Conservation (phyloP, 805 yeast genomes). For the Jamesozyma piceae region DNA sequence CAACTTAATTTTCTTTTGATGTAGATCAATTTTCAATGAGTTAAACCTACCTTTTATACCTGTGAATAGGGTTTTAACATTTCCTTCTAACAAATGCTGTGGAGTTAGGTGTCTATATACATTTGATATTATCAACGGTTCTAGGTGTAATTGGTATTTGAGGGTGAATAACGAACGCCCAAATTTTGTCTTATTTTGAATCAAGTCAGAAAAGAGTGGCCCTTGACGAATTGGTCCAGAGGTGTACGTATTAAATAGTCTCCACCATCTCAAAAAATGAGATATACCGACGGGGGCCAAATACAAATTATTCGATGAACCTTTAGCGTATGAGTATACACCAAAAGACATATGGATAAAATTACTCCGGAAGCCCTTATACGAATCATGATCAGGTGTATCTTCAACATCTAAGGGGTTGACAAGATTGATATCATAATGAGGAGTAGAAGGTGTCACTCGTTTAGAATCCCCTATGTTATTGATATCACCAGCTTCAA, state of each 20-base stretch:
- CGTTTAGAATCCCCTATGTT: conserved; percentile 36
- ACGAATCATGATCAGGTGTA: conserved; percentile 46
- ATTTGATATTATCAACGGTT: conserved; percentile 65
- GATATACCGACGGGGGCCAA: conserved; percentile 58
- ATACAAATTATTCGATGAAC: conserved; percentile 56
- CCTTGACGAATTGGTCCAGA: conserved; percentile 75
- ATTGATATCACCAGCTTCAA: conserved; percentile 49
- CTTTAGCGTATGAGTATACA: conserved; percentile 28
- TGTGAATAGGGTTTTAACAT: conserved; percentile 35
- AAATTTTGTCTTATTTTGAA: conserved; percentile 44
- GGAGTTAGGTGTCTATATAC: conserved; percentile 51
- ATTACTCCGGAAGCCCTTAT: conserved; percentile 49
- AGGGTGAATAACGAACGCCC: conserved; percentile 63
- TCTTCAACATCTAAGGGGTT: conserved; percentile 43
- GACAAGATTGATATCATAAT: conserved; percentile 51
- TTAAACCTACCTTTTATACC: conserved; percentile 57
- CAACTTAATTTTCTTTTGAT: conserved; percentile 41
- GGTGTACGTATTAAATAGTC: conserved; percentile 60
- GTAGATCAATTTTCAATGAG: conserved; percentile 49
- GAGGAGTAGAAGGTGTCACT: conserved; percentile 44
- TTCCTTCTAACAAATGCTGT: conserved; percentile 33
- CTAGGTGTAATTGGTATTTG: conserved; percentile 59
- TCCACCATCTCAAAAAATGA: conserved; percentile 79
- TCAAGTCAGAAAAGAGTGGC: conserved; percentile 44
- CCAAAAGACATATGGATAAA: conserved; percentile 49